These are phyloP conservation scores for Cutaneotrichosporon cavernicola DNA, from an alignment of 1,284 basidiomycete species.

Conservation along the genomic window DNA sequence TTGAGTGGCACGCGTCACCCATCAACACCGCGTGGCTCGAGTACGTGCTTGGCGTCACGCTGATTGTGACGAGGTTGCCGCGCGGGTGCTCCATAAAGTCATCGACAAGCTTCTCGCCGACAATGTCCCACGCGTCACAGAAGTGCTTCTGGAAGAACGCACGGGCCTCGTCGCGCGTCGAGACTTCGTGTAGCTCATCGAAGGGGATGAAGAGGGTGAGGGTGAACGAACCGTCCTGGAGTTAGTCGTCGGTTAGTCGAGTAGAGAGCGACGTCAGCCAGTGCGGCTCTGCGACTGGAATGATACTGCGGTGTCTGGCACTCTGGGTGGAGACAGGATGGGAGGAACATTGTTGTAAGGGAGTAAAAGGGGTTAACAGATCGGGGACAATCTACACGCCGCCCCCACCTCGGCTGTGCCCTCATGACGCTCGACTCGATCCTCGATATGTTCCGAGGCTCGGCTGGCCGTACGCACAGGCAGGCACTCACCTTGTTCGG, in stretches of 20 bases:
- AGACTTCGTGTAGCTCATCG: constrained; percentile 68
- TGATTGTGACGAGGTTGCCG: constrained; percentile 85
- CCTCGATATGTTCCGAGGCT: too few relatives aligned
- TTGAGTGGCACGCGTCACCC: constrained; percentile 93
- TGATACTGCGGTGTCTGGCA: too few relatives aligned
- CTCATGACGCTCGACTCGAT: too few relatives aligned
- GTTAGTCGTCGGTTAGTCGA: constrained; percentile 4
- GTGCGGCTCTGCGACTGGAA: too few relatives aligned
- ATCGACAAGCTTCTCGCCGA: constrained; percentile 75
- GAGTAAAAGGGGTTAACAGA: too few relatives aligned
- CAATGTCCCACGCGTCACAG: constrained; percentile 76
- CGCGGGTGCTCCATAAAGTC: constrained; percentile 81
- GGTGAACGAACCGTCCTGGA: constrained; percentile 56
- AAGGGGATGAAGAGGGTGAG: constrained; percentile 87
- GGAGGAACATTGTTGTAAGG: too few relatives aligned
- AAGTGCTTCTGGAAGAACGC: constrained; percentile 82
- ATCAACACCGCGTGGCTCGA: constrained; percentile 81
- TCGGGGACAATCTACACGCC: too few relatives aligned
- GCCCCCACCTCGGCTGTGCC: not conserved
- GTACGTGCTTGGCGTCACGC: constrained; percentile 87
- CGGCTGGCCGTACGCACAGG: too few relatives aligned
- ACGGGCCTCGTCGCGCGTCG: constrained; percentile 62
- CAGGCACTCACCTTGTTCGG: constrained; percentile 75
- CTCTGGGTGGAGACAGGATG: too few relatives aligned
- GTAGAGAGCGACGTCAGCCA: not conserved